A percentile compares a stretch with the other conserved stretches of the same genome.
These are phyloP conservation scores for Colletotrichum sidae DNA, from an alignment of 2,329 filamentous ascomycete species.

Conservation along the genomic window DNA sequence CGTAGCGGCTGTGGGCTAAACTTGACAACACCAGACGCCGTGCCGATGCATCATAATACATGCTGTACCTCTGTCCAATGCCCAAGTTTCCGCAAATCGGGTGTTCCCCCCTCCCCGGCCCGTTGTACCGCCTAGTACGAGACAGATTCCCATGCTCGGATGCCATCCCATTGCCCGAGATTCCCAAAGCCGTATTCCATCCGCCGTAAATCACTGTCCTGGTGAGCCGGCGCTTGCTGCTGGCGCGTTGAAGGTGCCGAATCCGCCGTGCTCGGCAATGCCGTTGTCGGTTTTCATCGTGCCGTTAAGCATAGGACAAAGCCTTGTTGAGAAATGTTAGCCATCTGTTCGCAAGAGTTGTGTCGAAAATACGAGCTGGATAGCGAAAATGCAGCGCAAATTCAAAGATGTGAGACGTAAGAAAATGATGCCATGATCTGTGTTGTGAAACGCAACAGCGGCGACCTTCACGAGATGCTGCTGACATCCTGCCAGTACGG, in stretches of 20 bases:
- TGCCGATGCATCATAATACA: conserved; percentile 35
- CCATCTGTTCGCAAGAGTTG: conserved; percentile 26
- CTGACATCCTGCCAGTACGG: conserved; percentile 31
- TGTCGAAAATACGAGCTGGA: conserved; percentile 5
- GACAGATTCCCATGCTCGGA: background rate
- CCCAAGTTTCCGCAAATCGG: too few relatives aligned
- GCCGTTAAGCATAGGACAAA: conserved; percentile 88
- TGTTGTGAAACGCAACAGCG: conserved; percentile 39
- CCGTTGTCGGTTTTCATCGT: conserved; percentile 74
- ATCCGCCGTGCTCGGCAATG: conserved; percentile 67
- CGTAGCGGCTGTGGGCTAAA: conserved; percentile 34
- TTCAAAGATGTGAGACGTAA: conserved; percentile 34
- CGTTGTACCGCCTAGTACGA: conserved; percentile 22
- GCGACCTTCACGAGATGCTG: conserved; percentile 10
- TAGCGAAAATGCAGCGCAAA: conserved; percentile 19
- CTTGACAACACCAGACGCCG: conserved; percentile 38
- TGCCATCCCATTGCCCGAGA: background rate
- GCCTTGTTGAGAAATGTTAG: conserved; percentile 60
- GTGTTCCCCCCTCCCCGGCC: too few relatives aligned
- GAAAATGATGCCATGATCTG: conserved; percentile 42
- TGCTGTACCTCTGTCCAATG: conserved; percentile 6
- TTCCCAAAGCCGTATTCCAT: conserved; percentile 17
- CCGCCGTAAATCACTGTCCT: conserved; percentile 23
- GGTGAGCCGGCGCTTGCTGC: conserved; percentile 49
- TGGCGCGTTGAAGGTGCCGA: conserved; percentile 65